These are phyloP conservation scores for Puccinia triticina DNA, from an alignment of 1,284 basidiomycete species.

Conservation along the genomic window DNA sequence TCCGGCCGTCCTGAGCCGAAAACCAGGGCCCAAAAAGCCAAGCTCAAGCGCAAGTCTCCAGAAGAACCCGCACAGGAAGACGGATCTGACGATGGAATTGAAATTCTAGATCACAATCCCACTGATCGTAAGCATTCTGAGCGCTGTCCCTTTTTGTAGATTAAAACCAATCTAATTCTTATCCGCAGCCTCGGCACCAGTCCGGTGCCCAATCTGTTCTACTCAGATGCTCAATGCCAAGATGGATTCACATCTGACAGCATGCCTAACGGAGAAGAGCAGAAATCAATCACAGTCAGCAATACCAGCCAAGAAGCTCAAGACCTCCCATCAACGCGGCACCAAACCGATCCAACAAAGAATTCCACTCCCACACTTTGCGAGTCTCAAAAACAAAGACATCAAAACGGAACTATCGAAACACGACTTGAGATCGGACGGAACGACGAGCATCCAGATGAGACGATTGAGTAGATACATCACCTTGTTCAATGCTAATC, in stretches of 20 bases:
- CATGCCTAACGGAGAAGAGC: conserved; percentile 6
- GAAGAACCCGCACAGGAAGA: neutral
- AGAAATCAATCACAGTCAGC: conserved; percentile 3
- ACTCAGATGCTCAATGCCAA: conserved; percentile 34
- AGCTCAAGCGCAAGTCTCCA: conserved; percentile 19
- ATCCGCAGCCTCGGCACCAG: conserved; percentile 30
- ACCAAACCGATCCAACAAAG: conserved; percentile 21
- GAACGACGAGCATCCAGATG: conserved; percentile 1
- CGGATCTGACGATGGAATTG: conserved; percentile 37
- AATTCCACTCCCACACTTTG: conserved; percentile 46
- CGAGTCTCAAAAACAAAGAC: conserved; percentile 33
- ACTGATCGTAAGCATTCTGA: conserved; percentile 43
- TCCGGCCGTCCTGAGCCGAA: neutral
- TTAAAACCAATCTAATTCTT: neutral
- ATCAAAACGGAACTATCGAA: conserved; percentile 31
- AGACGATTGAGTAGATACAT: conserved; percentile 39
- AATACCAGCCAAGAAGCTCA: conserved; percentile 1
- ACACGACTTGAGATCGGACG: conserved; percentile 26
- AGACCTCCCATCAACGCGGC: neutral
- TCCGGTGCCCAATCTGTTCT: conserved; percentile 44
- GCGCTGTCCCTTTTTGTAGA: neutral
- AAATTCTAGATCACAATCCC: conserved; percentile 26
- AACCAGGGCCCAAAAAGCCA: conserved; percentile 7
- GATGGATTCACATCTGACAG: conserved; percentile 32
- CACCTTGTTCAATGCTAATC: conserved; percentile 41